phyloP scores from a whole-genome alignment of 176 grass and related monocot species.

The Triticum turgidum region DNA sequence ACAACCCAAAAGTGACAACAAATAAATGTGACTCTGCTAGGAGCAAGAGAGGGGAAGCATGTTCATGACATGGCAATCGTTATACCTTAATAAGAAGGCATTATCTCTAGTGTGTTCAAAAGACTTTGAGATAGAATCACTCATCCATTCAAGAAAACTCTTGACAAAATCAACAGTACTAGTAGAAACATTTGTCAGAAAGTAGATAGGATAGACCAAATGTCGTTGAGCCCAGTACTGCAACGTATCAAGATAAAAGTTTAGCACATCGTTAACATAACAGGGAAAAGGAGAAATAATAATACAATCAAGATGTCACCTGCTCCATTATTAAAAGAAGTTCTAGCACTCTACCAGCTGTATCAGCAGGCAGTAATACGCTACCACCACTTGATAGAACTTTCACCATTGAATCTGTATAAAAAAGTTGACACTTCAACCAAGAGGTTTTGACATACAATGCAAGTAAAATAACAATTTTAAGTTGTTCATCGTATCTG shows the following conservation, averaged over 20 bases:
- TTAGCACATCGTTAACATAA: slow-evolving; percentile 26
- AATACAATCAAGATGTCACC: slow-evolving; percentile 41
- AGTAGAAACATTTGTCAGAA: slow-evolving; percentile 91
- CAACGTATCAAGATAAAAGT: slow-evolving; percentile 40
- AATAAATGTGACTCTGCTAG: neutral
- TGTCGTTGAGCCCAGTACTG: slow-evolving; percentile 81
- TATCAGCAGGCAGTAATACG: slow-evolving; percentile 90
- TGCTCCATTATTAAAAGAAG: slow-evolving; percentile 88
- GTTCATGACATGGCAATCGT: neutral
- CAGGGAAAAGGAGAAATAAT: neutral
- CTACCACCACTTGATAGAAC: slow-evolving; percentile 68
- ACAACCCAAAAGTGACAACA: neutral
- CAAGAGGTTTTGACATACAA: neutral
- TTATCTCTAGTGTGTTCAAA: slow-evolving; percentile 88
- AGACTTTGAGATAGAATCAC: slow-evolving; percentile 86
- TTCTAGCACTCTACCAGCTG: slow-evolving; percentile 90
- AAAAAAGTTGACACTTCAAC: slow-evolving; percentile 38
- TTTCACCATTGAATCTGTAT: slow-evolving; percentile 71
- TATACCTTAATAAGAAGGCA: slow-evolving; percentile 82
- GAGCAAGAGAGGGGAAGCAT: neutral
- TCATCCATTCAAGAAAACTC: slow-evolving; percentile 99
- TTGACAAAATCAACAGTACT: slow-evolving; percentile 94
- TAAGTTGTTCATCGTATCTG: neutral
- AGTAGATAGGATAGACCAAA: slow-evolving; percentile 84
- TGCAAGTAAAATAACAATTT: slow-evolving; percentile 11